Evolutionary conservation across 2,329 filamentous ascomycete genomes (phyloP), one percentile per base, ranked within the genome.

Genomic region (Diaporthe ilicicola): DNA sequence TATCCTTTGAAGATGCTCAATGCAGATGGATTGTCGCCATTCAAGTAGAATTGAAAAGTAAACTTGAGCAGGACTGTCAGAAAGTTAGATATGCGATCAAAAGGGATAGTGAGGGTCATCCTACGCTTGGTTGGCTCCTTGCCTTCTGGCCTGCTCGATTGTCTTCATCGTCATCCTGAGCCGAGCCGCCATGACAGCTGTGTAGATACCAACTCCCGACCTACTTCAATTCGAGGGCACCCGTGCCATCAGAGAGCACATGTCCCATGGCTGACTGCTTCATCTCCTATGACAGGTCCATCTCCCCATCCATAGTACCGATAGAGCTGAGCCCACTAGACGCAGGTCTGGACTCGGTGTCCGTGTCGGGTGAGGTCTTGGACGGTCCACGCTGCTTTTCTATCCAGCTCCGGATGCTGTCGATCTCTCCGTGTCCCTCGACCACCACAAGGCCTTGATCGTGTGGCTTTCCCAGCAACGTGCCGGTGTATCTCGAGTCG

Each of bases 401-500:
- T 65, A 81, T 82, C 93, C 93, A 95, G 70, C 91, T 90, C 55
- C 87, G 84, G 55, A 95, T 87, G 71, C 87, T 93, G 64, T 89
- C 87, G 8, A 87, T 87, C 42, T 89, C 85, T 24, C 93, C 93
- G 53, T 95, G 67, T 27, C 72, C 95, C 79, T 97, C 94, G 65
- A 97, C 91, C 65, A 91, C 85, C 34, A 97, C 84, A 9, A 92
- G 88, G 77, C 89, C 90, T 70, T 91, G 88, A 75, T 97, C 94
- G 61, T 87, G 88, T 54, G 87, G 85, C 74, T 91, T 91, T 4
- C 95, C 95, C 13, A 98, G 85, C 0, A 96, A 88, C 0, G 95
- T 97, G 37, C 94, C 94, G 75, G 92, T 90, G 80, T 94, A 97
- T 77, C 95, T 92, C 12, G 92, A 91, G 77, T 97, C 94, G 77